These are phyloP conservation scores for Copromyces sp. DNA, from an alignment of 495 filamentous ascomycete species.

Conservation along the genomic window DNA sequence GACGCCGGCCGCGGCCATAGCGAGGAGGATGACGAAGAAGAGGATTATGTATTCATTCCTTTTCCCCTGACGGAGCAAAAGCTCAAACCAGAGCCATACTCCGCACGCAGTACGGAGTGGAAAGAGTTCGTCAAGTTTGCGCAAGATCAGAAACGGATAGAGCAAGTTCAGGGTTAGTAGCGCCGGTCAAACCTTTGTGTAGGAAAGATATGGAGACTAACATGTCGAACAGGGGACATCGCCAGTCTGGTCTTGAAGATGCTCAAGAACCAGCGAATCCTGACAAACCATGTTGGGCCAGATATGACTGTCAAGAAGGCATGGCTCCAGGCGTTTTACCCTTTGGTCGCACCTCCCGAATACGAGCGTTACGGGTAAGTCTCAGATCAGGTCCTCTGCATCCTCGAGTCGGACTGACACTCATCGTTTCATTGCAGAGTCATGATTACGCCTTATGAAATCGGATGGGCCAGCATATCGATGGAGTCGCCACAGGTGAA, in stretches of 20 bases:
- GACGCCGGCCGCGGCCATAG: background rate
- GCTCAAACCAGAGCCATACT: conserved; percentile 39
- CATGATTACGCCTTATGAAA: conserved; percentile 21
- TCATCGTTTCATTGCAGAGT: conserved; percentile 10
- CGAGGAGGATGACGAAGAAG: conserved; percentile 21
- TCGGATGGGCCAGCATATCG: conserved; percentile 17
- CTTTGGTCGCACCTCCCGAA: conserved; percentile 29
- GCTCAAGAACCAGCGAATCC: conserved; percentile 1
- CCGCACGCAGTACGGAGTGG: conserved; percentile 60
- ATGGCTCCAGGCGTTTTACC: conserved; percentile 34
- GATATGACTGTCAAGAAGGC: conserved; percentile 15
- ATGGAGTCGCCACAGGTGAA: conserved; percentile 23
- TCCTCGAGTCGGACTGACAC: background rate
- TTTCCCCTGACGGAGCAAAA: conserved; percentile 41
- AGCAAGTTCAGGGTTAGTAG: conserved; percentile 40
- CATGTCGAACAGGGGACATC: conserved; percentile 14
- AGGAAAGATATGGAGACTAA: conserved; percentile 1
- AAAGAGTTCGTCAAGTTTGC: conserved; percentile 50
- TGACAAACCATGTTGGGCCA: conserved; percentile 12
- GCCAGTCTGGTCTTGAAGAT: conserved; percentile 15
- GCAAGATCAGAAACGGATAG: conserved; percentile 37
- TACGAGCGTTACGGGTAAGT: conserved; percentile 31
- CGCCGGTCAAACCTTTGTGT: background rate
- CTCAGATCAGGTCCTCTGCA: background rate
- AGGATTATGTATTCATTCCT: conserved; percentile 49